A percentile compares a stretch with the other conserved stretches of the same genome.
phyloP scores from a whole-genome alignment of 2,329 filamentous ascomycete species.

The Phyllosticta citribraziliensis region DNA sequence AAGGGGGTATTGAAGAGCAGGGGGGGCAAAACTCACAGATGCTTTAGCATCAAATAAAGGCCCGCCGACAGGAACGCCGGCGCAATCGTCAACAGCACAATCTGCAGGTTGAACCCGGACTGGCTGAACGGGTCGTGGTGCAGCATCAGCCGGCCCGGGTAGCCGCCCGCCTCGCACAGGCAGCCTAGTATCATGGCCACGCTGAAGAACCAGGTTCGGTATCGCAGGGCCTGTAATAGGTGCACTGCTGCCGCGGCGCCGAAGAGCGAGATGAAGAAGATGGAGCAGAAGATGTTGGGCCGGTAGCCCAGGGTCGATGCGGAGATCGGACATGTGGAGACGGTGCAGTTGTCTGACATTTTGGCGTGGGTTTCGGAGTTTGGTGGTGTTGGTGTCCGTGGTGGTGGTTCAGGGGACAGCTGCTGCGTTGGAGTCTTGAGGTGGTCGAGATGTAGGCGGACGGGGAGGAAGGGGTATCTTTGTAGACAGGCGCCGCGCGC shows the following conservation, averaged over 20 bases:
- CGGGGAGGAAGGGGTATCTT: too few species aligned
- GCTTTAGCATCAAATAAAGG: constrained; percentile 39
- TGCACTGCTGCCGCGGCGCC: constrained; percentile 40
- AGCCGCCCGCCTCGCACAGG: constrained; percentile 45
- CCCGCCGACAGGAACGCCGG: constrained; percentile 47
- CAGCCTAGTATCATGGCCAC: constrained; percentile 40
- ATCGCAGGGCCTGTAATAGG: constrained; percentile 38
- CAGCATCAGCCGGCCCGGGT: constrained; percentile 45
- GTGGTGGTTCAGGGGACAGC: not conserved
- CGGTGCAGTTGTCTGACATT: constrained; percentile 4
- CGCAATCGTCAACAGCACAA: constrained; percentile 38
- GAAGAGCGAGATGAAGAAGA: constrained; percentile 45
- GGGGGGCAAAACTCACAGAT: not conserved
- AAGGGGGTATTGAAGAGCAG: too few species aligned
- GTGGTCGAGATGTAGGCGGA: too few species aligned
- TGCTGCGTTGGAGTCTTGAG: not conserved
- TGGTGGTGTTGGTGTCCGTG: not conserved
- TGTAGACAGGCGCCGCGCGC: too few species aligned
- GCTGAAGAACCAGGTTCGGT: constrained; percentile 47
- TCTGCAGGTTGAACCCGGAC: not conserved
- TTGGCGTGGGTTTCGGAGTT: not conserved
- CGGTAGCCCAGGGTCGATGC: constrained; percentile 45
- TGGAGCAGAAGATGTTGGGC: constrained; percentile 41
- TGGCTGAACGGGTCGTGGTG: constrained; percentile 40
- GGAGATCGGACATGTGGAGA: constrained; percentile 36